Conservation (phyloP, 2,329 filamentous ascomycete genomes). For the Diaporthe caulivora region DNA sequence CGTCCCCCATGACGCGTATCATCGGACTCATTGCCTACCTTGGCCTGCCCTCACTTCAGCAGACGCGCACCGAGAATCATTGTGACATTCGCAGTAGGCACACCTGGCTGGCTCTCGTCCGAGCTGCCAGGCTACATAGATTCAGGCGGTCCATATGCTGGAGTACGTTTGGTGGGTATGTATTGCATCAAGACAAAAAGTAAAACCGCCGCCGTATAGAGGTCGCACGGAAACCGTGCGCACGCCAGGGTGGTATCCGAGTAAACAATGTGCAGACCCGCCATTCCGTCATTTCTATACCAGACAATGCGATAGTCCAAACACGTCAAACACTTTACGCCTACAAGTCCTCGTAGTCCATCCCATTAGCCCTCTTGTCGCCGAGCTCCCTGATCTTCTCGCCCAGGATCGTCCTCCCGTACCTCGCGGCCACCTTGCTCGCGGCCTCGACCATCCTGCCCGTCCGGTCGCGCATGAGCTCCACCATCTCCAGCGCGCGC, state of each 20-base stretch:
- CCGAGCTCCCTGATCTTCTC: constrained; percentile 92
- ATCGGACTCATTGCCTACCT: not conserved
- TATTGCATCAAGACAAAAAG: not conserved
- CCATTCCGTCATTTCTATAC: not conserved
- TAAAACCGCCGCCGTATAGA: not conserved
- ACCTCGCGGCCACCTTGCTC: constrained; percentile 87
- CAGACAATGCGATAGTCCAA: not conserved
- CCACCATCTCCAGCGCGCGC: constrained; percentile 92
- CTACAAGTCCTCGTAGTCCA: constrained; percentile 53
- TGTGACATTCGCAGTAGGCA: not conserved
- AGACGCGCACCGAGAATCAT: not conserved
- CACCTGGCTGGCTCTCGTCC: not conserved
- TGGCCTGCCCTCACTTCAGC: not conserved
- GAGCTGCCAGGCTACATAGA: not conserved
- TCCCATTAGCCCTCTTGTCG: constrained; percentile 74
- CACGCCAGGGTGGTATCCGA: not conserved
- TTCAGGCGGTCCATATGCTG: not conserved
- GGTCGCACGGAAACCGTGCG: not conserved
- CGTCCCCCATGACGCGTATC: not conserved
- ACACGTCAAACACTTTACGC: not conserved
- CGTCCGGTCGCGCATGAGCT: constrained; percentile 84
- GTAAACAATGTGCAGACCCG: not conserved
- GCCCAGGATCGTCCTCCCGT: constrained; percentile 81
- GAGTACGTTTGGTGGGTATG: not conserved
- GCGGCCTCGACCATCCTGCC: constrained; percentile 95